Evolutionary conservation across 2,329 filamentous ascomycete genomes (phyloP).

Genomic region (Trichoderma citrinoviride): DNA sequence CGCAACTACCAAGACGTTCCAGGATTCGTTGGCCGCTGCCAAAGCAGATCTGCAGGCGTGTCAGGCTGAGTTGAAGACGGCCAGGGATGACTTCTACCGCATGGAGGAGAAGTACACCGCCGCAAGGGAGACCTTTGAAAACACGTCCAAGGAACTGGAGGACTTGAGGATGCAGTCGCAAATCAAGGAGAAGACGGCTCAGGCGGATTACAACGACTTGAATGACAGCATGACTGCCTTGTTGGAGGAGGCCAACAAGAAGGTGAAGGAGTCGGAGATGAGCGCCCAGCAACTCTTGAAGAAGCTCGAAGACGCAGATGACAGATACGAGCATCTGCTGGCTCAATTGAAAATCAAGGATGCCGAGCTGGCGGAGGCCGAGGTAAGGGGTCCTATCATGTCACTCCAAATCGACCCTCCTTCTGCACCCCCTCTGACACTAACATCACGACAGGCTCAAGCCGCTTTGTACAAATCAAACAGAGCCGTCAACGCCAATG

Average conservation of each 20-base stretch:
- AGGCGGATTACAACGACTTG: constrained; percentile 61
- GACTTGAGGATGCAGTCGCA: constrained; percentile 51
- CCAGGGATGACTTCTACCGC: constrained; percentile 35
- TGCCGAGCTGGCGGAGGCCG: constrained; percentile 60
- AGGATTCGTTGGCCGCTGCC: constrained; percentile 41
- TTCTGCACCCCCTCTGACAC: not conserved
- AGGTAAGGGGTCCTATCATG: constrained; percentile 40
- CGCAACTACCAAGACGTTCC: constrained; percentile 46
- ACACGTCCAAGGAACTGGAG: constrained; percentile 53
- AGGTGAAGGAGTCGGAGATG: constrained; percentile 51
- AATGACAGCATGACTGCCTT: constrained; percentile 60
- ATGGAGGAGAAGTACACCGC: constrained; percentile 36
- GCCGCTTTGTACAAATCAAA: constrained; percentile 44
- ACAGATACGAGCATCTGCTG: constrained; percentile 49
- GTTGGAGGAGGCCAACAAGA: constrained; percentile 57
- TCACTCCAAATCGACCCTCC: not conserved
- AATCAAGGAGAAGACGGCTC: constrained; percentile 52
- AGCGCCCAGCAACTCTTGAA: constrained; percentile 47
- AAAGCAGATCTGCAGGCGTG: constrained; percentile 37
- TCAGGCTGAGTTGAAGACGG: constrained; percentile 38
- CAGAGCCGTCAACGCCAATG: constrained; percentile 52
- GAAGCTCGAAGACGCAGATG: constrained; percentile 48
- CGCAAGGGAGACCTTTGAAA: constrained; percentile 44
- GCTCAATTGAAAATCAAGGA: constrained; percentile 62
- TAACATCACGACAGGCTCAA: constrained; percentile 37